phyloP scores from a whole-genome alignment of 495 filamentous ascomycete species.

The Penicillium lividum region DNA sequence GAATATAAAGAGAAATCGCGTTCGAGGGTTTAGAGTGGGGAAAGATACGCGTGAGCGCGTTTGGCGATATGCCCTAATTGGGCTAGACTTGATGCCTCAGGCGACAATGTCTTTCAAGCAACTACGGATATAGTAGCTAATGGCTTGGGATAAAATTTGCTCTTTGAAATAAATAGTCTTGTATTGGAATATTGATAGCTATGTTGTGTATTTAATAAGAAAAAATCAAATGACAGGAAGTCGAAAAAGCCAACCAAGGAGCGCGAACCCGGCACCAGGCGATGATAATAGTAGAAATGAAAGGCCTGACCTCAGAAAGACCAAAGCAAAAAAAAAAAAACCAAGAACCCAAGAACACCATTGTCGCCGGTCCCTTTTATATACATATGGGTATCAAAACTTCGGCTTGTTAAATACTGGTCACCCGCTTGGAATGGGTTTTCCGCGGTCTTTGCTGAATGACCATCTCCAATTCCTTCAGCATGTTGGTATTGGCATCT shows the following conservation, averaged over 20 bases:
- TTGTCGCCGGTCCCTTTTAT: conserved; percentile 41
- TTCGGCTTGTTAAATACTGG: conserved; percentile 37
- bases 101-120: background rate
- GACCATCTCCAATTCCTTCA: conserved; percentile 86
- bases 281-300: conserved; percentile 16
- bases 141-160: background rate
- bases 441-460: conserved; percentile 71
- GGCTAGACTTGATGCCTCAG: conserved; percentile 27
- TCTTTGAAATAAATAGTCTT: background rate
- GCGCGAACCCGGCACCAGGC: conserved; percentile 5
- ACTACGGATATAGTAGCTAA: background rate
- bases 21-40: conserved; percentile 37
- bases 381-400: conserved; percentile 41
- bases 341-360: conserved; percentile 30
- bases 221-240: background rate
- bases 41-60: conserved; percentile 32
- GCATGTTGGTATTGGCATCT: conserved; percentile 83
- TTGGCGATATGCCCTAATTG: conserved; percentile 41
- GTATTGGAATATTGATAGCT: conserved; percentile 1
- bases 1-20: conserved; percentile 37
- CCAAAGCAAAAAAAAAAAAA: conserved; percentile 14
- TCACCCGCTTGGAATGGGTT: conserved; percentile 49
- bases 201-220: background rate
- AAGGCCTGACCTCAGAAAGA: conserved; percentile 3
- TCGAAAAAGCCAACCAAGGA: conserved; percentile 7